Percentiles rank a stretch among this genome's conserved stretches.
These are phyloP conservation scores for Lichtheimia ramosa DNA, from an alignment of 371 early-diverging fungal genomes.

Conservation along the genomic window DNA sequence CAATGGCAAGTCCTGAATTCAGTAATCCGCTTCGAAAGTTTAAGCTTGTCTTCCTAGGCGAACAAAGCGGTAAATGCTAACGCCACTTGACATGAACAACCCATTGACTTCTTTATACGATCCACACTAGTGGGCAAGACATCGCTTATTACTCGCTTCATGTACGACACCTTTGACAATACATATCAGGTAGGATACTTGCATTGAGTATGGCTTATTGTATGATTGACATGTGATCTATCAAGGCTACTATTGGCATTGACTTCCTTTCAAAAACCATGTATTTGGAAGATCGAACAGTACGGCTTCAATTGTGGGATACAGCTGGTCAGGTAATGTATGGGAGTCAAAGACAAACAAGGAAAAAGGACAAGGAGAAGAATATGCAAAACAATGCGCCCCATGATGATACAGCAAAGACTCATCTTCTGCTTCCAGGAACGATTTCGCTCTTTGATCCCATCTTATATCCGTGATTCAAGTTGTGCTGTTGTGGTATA, in stretches of 20 bases:
- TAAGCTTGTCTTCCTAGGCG: conserved; percentile 95
- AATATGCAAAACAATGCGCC: neutral
- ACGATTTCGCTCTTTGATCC: conserved; percentile 96
- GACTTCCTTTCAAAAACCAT: conserved; percentile 99
- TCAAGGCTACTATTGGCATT: conserved; percentile 98
- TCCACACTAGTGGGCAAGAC: conserved; percentile 91
- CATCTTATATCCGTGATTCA: conserved; percentile 98
- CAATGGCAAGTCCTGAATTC: conserved; percentile 39
- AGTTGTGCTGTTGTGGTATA: conserved; percentile 98
- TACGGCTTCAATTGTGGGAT: conserved; percentile 99
- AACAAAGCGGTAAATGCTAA: conserved; percentile 82
- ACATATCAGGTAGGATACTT: conserved; percentile 69
- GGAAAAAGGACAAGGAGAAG: conserved; percentile 1
- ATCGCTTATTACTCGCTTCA: conserved; percentile 97
- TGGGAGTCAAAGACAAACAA: neutral
- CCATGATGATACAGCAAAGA: too few relatives aligned
- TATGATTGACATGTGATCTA: neutral
- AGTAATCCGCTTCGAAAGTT: conserved; percentile 81
- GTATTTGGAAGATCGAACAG: conserved; percentile 93
- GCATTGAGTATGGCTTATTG: neutral
- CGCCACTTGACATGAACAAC: neutral
- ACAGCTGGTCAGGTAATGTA: conserved; percentile 96
- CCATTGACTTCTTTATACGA: neutral
- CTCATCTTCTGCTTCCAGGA: conserved; percentile 56
- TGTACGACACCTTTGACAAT: conserved; percentile 97